Evolutionary conservation across 176 grass and related monocot genomes (phyloP), one percentile per base, ranked within the genome.

Genomic region (Juncus inflexus): DNA sequence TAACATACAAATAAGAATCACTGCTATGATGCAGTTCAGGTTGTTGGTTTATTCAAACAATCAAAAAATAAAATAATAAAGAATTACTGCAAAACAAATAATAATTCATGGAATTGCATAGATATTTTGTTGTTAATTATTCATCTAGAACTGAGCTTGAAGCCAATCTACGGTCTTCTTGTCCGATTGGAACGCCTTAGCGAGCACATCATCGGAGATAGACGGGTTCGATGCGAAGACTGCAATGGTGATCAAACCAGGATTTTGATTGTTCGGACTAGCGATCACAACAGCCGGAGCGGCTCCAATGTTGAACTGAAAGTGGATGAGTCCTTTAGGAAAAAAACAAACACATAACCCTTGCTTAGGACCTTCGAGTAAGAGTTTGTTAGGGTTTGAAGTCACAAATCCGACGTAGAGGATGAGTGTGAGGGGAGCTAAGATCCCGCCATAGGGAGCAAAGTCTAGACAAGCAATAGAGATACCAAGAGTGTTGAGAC

Each of bases 361-460:
- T 73, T 83, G 12, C 10, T 67, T 13, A 87, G 71, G 14, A 87
- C 80, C 76, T 64, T 87, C 28, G 66, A 70, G 54, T n/a, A 74
- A 57, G 12, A 87, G 15, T 56, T 52, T 77, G 8, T 84, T 74
- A 53, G 80, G 80, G 61, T 78, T 78, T 15, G 85, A 72, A 13
- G 85, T 73, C 7, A 87, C 12, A 69, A 87, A 87, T 58, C 85
- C 80, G 68, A 87, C 78, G 60, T 83, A 83, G 76, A 87, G 56
- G 85, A 58, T 88, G 85, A 76, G 67, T 69, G 58, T 88, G 85
- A 59, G 73, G 37, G 38, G 80, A 80, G 5, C 36, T 50, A 11
- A 67, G 64, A 6, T 42, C n/a, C n/a, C 47, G 0, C 51, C 51
- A 0, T 72, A 40, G 9, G 68, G 37, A 42, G 68, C 3, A 8